A percentile compares a stretch with the other conserved stretches of the same genome.
Conservation (phyloP, 1,284 basidiomycete genomes). For the Pterulicium gracile region DNA sequence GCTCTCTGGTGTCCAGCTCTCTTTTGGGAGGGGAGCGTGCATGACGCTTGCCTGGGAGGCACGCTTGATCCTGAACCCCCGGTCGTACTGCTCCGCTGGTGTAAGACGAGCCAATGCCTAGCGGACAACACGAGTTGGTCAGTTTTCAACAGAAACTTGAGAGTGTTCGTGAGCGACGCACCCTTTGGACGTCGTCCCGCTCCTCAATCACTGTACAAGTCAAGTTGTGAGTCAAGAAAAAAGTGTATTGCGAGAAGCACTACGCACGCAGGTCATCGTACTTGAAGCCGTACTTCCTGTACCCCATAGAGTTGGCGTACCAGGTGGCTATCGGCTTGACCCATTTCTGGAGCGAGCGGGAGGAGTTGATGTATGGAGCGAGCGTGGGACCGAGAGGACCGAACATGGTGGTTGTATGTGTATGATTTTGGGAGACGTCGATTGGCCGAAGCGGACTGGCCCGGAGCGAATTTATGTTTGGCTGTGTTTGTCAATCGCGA, state of each 20-base stretch:
- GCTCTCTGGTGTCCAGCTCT: constrained; percentile 70
- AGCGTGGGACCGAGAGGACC: constrained; percentile 73
- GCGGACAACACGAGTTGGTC: neutral
- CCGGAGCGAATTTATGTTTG: neutral
- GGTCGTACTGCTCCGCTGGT: constrained; percentile 78
- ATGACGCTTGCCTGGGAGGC: constrained; percentile 76
- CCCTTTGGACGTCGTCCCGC: constrained; percentile 77
- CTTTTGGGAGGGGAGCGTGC: constrained; percentile 79
- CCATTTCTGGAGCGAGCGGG: constrained; percentile 52
- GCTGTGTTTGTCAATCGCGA: neutral
- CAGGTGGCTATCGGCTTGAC: constrained; percentile 77
- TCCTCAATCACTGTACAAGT: constrained; percentile 71
- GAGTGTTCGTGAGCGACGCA: constrained; percentile 20
- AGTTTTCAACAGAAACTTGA: constrained; percentile 1
- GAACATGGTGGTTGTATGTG: constrained; percentile 29
- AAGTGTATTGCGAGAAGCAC: constrained; percentile 9
- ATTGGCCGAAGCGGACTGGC: constrained; percentile 5
- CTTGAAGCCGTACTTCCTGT: constrained; percentile 83
- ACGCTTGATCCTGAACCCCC: constrained; percentile 81
- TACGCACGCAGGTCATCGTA: constrained; percentile 89
- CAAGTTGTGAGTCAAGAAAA: constrained; percentile 5
- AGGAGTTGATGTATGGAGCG: constrained; percentile 67
- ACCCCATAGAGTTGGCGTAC: constrained; percentile 78
- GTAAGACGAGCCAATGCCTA: constrained; percentile 83
- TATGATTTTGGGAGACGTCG: constrained; percentile 5